Base-by-base conservation (phyloP, 179 eudicot genomes). In the Beta corolliflora region DNA sequence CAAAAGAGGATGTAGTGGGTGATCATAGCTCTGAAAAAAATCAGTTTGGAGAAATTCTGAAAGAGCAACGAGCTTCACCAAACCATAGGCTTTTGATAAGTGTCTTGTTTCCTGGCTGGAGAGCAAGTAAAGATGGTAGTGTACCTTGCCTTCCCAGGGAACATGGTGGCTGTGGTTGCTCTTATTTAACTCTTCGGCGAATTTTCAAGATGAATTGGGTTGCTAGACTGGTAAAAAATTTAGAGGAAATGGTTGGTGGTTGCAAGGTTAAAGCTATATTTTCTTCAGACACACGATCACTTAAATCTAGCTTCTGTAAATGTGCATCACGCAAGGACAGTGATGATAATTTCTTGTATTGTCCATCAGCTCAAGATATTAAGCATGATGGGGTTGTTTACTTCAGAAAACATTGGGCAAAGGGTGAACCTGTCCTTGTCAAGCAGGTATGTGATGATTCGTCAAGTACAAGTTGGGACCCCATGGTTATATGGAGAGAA, bases 121-220 rank as follows among this genome's bases (percentile, higher is more conserved):
- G 85, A 90, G 93, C 97, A 75, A 87, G 90, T 75, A 79, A 14
- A n/a, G 93, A 94, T 88, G 97, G 94, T 61, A 90, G 97, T 86
- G 83, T 96, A 83, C 95, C 91, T 12, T 96, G 99, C 81, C 97
- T 90, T 36, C 93, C 97, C 60, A 87, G 79, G 85, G 90, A 86
- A 79, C 87, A 88, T 85, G 96, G 97, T 72, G 98, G 98, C 53
- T 96, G 98, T 83, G 96, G 93, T 73, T 90, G 82, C 88, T 76
- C 87, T 48, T 73, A 83, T 73, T 80, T 96, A 80, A 87, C 87
- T 63, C 87, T 96, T 64, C 92, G 84, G 79, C 88, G 98, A 71
- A 96, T 93, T 78, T 96, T 96, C 77, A 96, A 96, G 89, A 94
- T 96, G 94, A 93, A 96, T 64, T 96, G 99, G 99, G 97, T 94